These are phyloP conservation scores for Noccaea bulbosa DNA, from an alignment of 345 rosid species.

Conservation along the genomic window DNA sequence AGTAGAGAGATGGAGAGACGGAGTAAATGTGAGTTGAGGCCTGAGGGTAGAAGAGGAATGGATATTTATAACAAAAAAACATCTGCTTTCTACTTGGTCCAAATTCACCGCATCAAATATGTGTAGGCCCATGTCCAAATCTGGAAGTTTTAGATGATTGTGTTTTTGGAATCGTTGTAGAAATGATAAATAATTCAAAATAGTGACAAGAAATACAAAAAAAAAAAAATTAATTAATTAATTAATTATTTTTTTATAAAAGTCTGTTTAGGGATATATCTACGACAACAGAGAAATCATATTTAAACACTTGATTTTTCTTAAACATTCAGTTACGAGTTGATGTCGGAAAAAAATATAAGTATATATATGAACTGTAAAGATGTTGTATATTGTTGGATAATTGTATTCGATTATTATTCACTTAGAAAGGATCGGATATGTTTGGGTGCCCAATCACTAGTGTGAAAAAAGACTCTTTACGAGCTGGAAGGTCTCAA, in stretches of 20 bases:
- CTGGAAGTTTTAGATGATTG: constrained; percentile 19
- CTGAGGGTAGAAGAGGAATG: constrained; percentile 25
- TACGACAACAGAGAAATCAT: too few relatives aligned
- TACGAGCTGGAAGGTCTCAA: constrained; percentile 11
- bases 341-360: too few relatives aligned
- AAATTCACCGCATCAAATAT: constrained; percentile 36
- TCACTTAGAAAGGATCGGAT: constrained; percentile 12
- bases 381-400: neutral
- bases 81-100: constrained; percentile 32
- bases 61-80: constrained; percentile 36
- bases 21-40: constrained; percentile 39
- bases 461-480: neutral
- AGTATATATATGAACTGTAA: neutral
- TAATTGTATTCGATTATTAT: neutral
- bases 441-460: neutral
- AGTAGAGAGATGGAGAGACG: constrained; percentile 24
- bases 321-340: too few relatives aligned
- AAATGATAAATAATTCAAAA: neutral
- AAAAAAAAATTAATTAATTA: too few relatives aligned
- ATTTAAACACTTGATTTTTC: too few relatives aligned
- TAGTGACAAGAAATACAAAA: neutral
- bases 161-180: constrained; percentile 1
- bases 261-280: too few relatives aligned
- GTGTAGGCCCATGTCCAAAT: constrained; percentile 9
- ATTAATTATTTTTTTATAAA: too few relatives aligned